A percentile compares a stretch with the other conserved stretches of the same genome.
phyloP scores from a whole-genome alignment of 148 eudicot genomes.

The Salicornia ramosissima region DNA sequence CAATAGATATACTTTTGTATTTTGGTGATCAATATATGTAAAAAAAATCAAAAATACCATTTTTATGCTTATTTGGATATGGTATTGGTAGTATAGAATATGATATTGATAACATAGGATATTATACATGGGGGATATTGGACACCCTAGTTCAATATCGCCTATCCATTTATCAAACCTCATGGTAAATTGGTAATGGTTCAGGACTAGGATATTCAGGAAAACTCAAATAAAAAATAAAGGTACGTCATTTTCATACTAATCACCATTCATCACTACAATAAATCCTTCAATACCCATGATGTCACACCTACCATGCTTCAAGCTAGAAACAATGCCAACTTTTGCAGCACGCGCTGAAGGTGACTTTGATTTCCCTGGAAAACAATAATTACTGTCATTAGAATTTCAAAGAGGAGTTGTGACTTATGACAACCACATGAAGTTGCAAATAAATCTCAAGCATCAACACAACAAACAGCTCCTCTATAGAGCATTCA shows the following conservation, averaged over 20 bases:
- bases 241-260: background rate
- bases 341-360: constrained; percentile 11
- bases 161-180: no score
- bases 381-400: background rate
- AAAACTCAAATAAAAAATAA: background rate
- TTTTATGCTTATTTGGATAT: no score
- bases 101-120: no score
- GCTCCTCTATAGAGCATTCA: background rate
- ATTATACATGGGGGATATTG: no score
- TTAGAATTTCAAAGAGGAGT: constrained; percentile 3
- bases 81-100: no score
- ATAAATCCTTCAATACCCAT: background rate
- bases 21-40: no score
- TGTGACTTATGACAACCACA: background rate
- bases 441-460: background rate
- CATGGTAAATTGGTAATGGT: no score
- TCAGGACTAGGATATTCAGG: background rate
- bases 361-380: constrained; percentile 22
- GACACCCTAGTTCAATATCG: no score
- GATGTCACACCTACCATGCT: constrained; percentile 22
- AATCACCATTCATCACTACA: constrained; percentile 1
- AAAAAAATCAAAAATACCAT: no score
- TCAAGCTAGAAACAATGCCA: constrained; percentile 16
- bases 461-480: background rate
- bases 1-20: no score